These are phyloP conservation scores for Ophiostoma montium DNA, from an alignment of 2,329 filamentous ascomycete genomes.

Conservation along the genomic window DNA sequence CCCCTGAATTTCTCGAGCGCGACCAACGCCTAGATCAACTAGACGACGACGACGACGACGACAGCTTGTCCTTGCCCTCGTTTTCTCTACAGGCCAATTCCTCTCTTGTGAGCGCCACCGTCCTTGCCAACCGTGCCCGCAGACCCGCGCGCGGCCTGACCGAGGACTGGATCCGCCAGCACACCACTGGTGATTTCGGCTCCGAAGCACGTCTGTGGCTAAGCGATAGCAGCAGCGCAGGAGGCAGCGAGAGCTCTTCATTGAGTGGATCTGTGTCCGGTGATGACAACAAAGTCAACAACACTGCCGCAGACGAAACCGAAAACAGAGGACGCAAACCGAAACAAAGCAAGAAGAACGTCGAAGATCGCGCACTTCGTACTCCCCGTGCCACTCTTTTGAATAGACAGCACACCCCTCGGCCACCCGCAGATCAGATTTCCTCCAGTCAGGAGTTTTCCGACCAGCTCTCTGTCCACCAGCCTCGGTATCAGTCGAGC, in stretches of 20 bases:
- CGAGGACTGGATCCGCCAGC: slow-evolving; percentile 76
- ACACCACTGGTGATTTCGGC: slow-evolving; percentile 56
- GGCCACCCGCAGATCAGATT: neutral
- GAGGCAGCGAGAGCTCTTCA: slow-evolving; percentile 62
- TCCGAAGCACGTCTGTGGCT: slow-evolving; percentile 69
- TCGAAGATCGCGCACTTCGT: slow-evolving; percentile 6
- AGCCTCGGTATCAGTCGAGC: slow-evolving; percentile 36
- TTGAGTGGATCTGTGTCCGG: slow-evolving; percentile 49
- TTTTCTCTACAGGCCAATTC: slow-evolving; percentile 12
- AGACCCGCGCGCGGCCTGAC: slow-evolving; percentile 50
- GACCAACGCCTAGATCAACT: slow-evolving; percentile 20
- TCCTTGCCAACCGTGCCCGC: slow-evolving; percentile 48
- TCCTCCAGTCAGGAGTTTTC: neutral
- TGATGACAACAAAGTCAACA: slow-evolving; percentile 26
- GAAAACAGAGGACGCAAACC: neutral
- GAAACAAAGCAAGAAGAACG: slow-evolving; percentile 21
- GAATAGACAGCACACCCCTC: neutral
- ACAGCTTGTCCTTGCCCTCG: slow-evolving; percentile 13
- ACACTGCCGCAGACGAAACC: neutral
- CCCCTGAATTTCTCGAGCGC: slow-evolving; percentile 27
- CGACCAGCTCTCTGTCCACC: slow-evolving; percentile 19
- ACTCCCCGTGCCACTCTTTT: slow-evolving; percentile 5
- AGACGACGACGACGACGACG: slow-evolving; percentile 5
- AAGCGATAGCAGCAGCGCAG: slow-evolving; percentile 63
- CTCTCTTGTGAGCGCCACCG: slow-evolving; percentile 37